Evolutionary conservation across 164 flowering plant species (phyloP).

Genomic region (Houttuynia cordata): DNA sequence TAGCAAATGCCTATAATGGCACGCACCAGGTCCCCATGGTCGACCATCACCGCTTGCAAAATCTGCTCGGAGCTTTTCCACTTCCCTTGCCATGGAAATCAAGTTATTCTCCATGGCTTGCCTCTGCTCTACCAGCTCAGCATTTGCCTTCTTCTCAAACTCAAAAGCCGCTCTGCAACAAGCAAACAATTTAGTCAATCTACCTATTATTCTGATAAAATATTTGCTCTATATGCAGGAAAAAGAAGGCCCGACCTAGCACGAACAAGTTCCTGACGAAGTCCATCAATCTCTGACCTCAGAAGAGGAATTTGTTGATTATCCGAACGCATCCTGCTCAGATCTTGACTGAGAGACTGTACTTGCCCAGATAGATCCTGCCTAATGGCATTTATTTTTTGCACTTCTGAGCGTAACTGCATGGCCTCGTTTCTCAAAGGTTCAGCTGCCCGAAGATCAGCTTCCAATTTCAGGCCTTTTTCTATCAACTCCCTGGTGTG

Average conservation of each 20-base stretch:
- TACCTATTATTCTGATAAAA: not conserved
- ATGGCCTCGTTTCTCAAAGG: constrained; percentile 55
- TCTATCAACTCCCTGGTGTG: constrained; percentile 72
- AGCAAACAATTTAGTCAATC: not conserved
- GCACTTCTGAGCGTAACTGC: constrained; percentile 58
- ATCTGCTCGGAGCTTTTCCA: constrained; percentile 84
- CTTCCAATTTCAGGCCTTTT: constrained; percentile 72
- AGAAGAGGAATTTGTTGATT: constrained; percentile 62
- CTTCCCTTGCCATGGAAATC: constrained; percentile 89
- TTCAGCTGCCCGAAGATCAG: constrained; percentile 78
- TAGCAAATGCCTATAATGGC: not conserved
- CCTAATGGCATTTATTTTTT: constrained; percentile 43
- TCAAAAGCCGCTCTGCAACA: constrained; percentile 58
- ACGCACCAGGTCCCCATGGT: constrained; percentile 66
- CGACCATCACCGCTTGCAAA: constrained; percentile 42
- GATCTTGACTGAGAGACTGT: constrained; percentile 51
- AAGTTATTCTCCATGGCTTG: constrained; percentile 86
- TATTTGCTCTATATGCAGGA: not conserved
- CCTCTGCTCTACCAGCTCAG: constrained; percentile 75
- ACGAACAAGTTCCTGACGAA: constrained; percentile 76
- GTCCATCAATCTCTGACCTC: constrained; percentile 59
- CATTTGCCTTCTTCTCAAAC: constrained; percentile 74
- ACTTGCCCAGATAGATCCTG: constrained; percentile 61
- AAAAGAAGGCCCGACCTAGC: constrained; percentile 47
- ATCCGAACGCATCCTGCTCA: constrained; percentile 52